phyloP scores from a whole-genome alignment of 352 stramenopile species.

The Globisporangium spinosum region DNA sequence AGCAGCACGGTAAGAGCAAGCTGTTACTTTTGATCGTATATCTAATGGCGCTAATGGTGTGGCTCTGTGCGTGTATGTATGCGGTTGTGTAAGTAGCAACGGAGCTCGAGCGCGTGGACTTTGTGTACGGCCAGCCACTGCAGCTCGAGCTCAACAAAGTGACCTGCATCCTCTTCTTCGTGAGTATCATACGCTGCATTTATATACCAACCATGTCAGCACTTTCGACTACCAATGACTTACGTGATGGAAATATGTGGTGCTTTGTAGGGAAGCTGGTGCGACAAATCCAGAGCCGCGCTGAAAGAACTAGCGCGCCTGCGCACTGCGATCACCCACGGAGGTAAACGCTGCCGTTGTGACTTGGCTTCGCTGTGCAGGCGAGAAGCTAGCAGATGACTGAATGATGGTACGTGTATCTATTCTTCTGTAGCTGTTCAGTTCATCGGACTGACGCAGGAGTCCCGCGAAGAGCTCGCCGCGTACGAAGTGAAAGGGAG shows the following conservation, averaged over 20 bases:
- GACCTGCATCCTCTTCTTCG: slow-evolving; percentile 77
- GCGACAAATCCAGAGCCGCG: slow-evolving; percentile 42
- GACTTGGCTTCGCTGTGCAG: background rate
- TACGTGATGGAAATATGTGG: background rate
- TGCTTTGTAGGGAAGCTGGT: slow-evolving; percentile 54
- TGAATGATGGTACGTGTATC: background rate
- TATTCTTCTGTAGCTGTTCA: slow-evolving; percentile 27
- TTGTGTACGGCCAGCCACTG: slow-evolving; percentile 45
- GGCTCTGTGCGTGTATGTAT: background rate
- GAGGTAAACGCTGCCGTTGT: slow-evolving; percentile 21
- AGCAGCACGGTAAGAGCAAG: slow-evolving; percentile 8
- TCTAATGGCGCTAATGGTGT: background rate
- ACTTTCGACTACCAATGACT: background rate
- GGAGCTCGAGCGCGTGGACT: slow-evolving; percentile 46
- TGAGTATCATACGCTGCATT: slow-evolving; percentile 22
- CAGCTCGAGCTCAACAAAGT: slow-evolving; percentile 57
- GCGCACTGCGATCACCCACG: slow-evolving; percentile 28
- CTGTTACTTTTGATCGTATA: too few species aligned
- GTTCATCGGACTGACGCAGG: slow-evolving; percentile 66
- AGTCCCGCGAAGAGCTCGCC: slow-evolving; percentile 54
- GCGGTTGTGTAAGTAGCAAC: slow-evolving; percentile 21
- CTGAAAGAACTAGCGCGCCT: slow-evolving; percentile 50
- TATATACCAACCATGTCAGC: background rate
- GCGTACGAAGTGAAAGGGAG: slow-evolving; percentile 60
- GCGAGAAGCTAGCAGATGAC: background rate